Conservation (phyloP, 768 basidiomycete genomes). For the Suillus subluteus region DNA sequence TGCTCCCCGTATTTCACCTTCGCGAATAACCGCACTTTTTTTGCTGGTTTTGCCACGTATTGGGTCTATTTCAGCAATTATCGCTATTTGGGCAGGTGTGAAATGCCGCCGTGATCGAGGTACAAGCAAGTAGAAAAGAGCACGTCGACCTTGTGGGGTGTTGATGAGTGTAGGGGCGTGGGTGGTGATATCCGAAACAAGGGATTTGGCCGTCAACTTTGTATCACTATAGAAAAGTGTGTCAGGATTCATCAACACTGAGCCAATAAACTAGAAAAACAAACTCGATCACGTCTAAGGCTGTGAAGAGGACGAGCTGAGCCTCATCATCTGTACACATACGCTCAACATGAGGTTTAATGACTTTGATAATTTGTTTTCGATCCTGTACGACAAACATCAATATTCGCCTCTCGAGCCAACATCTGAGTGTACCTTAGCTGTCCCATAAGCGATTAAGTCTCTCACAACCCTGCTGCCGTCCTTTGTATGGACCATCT, state of each 20-base stretch:
- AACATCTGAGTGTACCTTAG: slow-evolving; percentile 58
- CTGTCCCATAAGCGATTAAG: slow-evolving; percentile 79
- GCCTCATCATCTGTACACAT: slow-evolving; percentile 92
- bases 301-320: slow-evolving; percentile 87
- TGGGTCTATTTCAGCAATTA: slow-evolving; percentile 74
- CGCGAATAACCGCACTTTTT: slow-evolving; percentile 66
- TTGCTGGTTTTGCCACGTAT: slow-evolving; percentile 79
- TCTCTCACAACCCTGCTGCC: slow-evolving; percentile 86
- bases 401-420: neutral
- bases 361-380: slow-evolving; percentile 86
- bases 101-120: slow-evolving; percentile 87
- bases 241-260: slow-evolving; percentile 5
- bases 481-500: slow-evolving; percentile 94
- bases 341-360: slow-evolving; percentile 88
- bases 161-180: slow-evolving; percentile 59
- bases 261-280: slow-evolving; percentile 26
- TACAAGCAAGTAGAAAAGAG: slow-evolving; percentile 80
- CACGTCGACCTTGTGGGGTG: slow-evolving; percentile 76
- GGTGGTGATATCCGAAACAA: slow-evolving; percentile 70
- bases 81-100: slow-evolving; percentile 76
- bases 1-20: slow-evolving; percentile 70
- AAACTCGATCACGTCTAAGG: slow-evolving; percentile 88
- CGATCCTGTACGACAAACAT: slow-evolving; percentile 60
- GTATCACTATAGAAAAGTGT: slow-evolving; percentile 67
- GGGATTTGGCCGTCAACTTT: slow-evolving; percentile 81